Conservation (phyloP, 768 basidiomycete species). For the Lactarius sp. region DNA sequence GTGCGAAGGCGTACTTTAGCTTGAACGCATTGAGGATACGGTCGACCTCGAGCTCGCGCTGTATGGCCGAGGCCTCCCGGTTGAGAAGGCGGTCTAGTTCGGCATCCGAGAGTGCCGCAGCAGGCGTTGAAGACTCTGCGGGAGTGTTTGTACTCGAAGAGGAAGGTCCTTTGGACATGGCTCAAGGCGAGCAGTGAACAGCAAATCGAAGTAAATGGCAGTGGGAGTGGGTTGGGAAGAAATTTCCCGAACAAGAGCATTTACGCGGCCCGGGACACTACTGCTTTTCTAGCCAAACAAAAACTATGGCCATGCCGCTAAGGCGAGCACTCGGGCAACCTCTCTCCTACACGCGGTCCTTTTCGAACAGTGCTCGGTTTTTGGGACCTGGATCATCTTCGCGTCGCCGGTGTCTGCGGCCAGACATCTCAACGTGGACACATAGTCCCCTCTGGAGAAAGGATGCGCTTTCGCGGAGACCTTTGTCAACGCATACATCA, state of each 20-base stretch:
- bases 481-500: constrained; percentile 8
- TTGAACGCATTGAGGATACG: constrained; percentile 94
- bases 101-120: constrained; percentile 35
- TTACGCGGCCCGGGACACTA: not conserved
- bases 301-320: not conserved
- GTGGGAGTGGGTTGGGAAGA: too few relatives aligned
- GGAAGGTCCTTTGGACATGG: constrained; percentile 6
- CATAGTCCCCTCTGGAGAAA: not conserved
- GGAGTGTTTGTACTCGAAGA: constrained; percentile 9
- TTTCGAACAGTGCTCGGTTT: not conserved
- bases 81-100: constrained; percentile 80
- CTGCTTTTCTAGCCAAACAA: not conserved
- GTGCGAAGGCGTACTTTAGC: constrained; percentile 68
- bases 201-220: not conserved
- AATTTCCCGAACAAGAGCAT: too few relatives aligned
- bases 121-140: constrained; percentile 12
- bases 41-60: constrained; percentile 84
- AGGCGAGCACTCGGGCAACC: not conserved
- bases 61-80: constrained; percentile 78
- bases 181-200: not conserved
- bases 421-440: not conserved
- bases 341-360: not conserved
- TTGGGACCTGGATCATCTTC: not conserved
- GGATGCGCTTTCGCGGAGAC: not conserved
- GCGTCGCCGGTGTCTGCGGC: not conserved